Evolutionary conservation across 257 asterid species (phyloP).

Genomic region (Hygrophila difformis): DNA sequence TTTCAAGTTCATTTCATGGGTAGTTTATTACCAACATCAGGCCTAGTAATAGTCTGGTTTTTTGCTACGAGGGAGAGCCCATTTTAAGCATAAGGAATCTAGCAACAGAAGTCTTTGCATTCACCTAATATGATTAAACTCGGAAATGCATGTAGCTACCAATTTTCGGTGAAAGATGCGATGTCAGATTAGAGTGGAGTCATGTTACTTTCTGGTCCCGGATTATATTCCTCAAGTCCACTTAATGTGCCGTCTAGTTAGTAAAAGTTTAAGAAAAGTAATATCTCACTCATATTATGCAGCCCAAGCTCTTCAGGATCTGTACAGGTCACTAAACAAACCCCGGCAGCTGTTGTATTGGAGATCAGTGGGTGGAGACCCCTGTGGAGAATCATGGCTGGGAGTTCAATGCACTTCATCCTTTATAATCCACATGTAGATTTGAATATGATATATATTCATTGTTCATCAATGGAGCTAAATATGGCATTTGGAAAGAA

Average conservation of each 20-base stretch:
- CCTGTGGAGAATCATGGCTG: constrained; percentile 70
- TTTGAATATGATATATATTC: not conserved
- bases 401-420: constrained; percentile 70
- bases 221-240: not conserved
- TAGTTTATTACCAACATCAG: not conserved
- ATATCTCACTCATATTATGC: constrained; percentile 21
- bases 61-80: not conserved
- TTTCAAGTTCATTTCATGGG: constrained; percentile 1
- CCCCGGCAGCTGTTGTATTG: constrained; percentile 57
- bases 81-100: too few relatives aligned
- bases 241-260: too few relatives aligned
- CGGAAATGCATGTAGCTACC: too few relatives aligned
- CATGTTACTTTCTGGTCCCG: too few relatives aligned
- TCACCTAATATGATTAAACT: too few relatives aligned
- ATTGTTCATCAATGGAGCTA: too few relatives aligned
- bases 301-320: constrained; percentile 68
- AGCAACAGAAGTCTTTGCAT: too few relatives aligned
- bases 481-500: constrained; percentile 16
- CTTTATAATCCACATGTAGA: constrained; percentile 58
- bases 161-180: too few relatives aligned
- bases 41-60: not conserved
- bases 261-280: not conserved
- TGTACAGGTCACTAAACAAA: constrained; percentile 57
- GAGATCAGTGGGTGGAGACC: constrained; percentile 72
- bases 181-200: too few relatives aligned